These are phyloP conservation scores for Neoconidiobolus thromboides DNA, from an alignment of 371 early-diverging fungal species.

Conservation along the genomic window DNA sequence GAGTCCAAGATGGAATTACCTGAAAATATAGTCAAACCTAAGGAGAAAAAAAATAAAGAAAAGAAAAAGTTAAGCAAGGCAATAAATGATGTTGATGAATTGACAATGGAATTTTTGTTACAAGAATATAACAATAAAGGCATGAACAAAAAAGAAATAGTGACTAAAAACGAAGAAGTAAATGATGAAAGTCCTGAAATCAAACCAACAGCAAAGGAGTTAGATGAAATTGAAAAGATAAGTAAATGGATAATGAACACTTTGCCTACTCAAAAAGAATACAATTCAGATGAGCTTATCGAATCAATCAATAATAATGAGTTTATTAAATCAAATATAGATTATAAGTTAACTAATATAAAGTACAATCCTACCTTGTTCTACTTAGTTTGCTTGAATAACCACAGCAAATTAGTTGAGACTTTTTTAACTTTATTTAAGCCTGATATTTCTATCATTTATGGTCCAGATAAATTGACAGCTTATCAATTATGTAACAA, in stretches of 20 bases:
- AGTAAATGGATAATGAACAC: too few relatives aligned
- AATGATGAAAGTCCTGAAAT: too few relatives aligned
- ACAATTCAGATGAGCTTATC: too few relatives aligned
- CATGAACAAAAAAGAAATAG: too few relatives aligned
- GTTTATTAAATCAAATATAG: not conserved
- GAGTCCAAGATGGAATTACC: conserved; percentile 7
- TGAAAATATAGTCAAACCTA: not conserved
- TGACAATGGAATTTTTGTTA: too few relatives aligned
- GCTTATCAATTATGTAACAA: conserved; percentile 68
- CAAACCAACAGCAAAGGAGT: too few relatives aligned
- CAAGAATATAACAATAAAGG: too few relatives aligned
- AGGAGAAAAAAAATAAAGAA: conserved; percentile 13
- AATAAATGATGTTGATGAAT: too few relatives aligned
- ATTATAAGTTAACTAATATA: not conserved
- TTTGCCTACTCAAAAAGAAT: too few relatives aligned
- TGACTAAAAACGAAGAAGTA: too few relatives aligned
- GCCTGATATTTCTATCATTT: conserved; percentile 46
- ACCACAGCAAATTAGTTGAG: conserved; percentile 32
- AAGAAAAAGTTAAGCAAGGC: conserved; percentile 7
- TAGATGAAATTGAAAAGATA: too few relatives aligned
- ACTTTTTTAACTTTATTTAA: conserved; percentile 24
- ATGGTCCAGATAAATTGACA: conserved; percentile 14
- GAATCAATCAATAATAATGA: too few relatives aligned
- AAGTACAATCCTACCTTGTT: conserved; percentile 36
- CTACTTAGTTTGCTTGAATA: conserved; percentile 37